Conservation (phyloP, 2,329 filamentous ascomycete species). For the Fusarium sp. region DNA sequence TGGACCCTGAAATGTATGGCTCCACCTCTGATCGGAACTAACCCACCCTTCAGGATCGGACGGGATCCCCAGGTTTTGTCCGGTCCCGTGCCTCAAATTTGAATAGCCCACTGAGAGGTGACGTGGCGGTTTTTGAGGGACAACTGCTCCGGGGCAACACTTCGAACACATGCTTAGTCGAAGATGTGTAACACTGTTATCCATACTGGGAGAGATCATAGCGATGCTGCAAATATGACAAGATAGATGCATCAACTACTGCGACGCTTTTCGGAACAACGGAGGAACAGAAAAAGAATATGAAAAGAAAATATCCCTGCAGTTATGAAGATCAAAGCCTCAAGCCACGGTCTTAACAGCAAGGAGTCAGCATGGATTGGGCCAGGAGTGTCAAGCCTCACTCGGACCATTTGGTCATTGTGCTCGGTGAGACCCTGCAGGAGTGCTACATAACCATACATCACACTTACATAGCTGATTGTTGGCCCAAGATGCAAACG, state of each 20-base stretch:
- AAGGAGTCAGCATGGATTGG: neutral
- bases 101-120: neutral
- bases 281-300: neutral
- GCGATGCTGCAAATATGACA: neutral
- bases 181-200: neutral
- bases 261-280: neutral
- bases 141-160: neutral
- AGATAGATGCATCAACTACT: neutral
- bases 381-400: neutral
- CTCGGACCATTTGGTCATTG: neutral
- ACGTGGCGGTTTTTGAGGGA: neutral
- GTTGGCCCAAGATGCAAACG: too few species aligned
- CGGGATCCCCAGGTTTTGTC: neutral
- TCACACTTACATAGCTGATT: too few species aligned
- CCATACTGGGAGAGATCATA: neutral
- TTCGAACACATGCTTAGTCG: neutral
- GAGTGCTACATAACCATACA: neutral
- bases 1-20: neutral
- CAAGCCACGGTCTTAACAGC: neutral
- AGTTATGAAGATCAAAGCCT: neutral
- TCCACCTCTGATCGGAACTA: neutral
- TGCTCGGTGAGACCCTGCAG: neutral
- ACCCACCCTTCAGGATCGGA: neutral
- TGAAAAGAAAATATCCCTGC: neutral
- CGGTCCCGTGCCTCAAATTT: neutral